A percentile compares a stretch with the other conserved stretches of the same genome.
Evolutionary conservation across 306 rosid genomes (phyloP).

Genomic region (Senna siamea): DNA sequence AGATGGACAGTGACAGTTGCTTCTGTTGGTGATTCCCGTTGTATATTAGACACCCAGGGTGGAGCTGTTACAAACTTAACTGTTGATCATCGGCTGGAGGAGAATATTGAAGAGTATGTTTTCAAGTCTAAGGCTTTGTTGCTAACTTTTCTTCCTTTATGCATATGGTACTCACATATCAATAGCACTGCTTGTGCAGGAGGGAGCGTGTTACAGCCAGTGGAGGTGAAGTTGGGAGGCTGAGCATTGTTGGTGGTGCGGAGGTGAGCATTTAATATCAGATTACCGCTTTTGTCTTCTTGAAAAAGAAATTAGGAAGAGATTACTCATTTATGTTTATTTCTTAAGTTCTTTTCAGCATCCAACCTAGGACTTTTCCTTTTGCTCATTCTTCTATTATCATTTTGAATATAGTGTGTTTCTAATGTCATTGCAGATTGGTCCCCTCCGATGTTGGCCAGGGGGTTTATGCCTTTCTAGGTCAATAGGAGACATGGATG

Average conservation of each 20-base stretch:
- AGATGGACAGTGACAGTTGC: constrained; percentile 99
- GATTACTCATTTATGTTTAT: background rate
- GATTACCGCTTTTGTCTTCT: background rate
- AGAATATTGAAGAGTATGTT: constrained; percentile 85
- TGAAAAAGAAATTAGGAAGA: constrained; percentile 4
- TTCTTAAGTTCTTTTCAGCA: background rate
- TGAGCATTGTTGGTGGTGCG: constrained; percentile 88
- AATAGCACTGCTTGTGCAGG: constrained; percentile 50
- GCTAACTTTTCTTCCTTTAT: constrained; percentile 25
- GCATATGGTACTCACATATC: constrained; percentile 4
- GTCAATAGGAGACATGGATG: constrained; percentile 98
- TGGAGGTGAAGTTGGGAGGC: constrained; percentile 98
- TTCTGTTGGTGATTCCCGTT: constrained; percentile 97
- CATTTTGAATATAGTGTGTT: constrained; percentile 28
- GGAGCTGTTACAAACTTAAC: constrained; percentile 81
- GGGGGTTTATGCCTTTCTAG: constrained; percentile 98
- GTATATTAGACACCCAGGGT: constrained; percentile 90
- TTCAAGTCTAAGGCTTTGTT: constrained; percentile 20
- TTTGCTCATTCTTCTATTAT: constrained; percentile 26
- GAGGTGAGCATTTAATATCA: constrained; percentile 62
- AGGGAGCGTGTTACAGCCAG: constrained; percentile 94
- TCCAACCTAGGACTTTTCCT: constrained; percentile 4
- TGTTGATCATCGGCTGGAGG: constrained; percentile 95
- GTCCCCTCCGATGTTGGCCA: constrained; percentile 99
- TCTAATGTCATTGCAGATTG: constrained; percentile 66